These are phyloP conservation scores for Petasospora rhodanensis DNA, from an alignment of 1,139 yeast species.

Conservation along the genomic window DNA sequence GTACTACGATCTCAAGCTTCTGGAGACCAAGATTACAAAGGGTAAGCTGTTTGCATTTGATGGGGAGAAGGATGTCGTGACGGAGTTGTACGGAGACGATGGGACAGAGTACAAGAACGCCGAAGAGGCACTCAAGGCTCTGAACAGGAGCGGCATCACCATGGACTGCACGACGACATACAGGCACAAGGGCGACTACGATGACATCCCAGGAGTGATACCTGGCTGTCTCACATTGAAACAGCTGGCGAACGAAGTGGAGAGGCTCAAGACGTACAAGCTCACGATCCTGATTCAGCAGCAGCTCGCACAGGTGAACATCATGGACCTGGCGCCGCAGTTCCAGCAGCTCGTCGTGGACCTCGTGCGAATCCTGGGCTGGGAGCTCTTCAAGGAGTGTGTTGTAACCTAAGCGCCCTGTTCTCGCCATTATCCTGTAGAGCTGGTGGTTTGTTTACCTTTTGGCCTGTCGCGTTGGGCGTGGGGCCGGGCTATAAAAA, in stretches of 20 bases:
- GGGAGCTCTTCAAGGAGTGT: conserved; percentile 7
- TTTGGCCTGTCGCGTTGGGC: no score
- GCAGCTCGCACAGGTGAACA: background rate
- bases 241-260: background rate
- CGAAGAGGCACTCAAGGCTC: background rate
- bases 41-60: conserved; percentile 5
- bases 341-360: conserved; percentile 7
- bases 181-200: conserved; percentile 1
- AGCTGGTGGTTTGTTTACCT: no score
- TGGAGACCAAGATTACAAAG: conserved; percentile 3
- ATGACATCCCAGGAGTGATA: conserved; percentile 8
- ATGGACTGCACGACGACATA: background rate
- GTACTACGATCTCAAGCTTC: conserved; percentile 3
- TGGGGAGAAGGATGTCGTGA: conserved; percentile 2
- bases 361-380: conserved; percentile 8
- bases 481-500: no score
- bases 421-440: no score
- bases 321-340: conserved; percentile 1
- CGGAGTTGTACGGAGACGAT: conserved; percentile 5
- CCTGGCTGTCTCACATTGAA: conserved; percentile 7
- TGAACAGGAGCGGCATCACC: background rate
- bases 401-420: no score
- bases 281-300: background rate
- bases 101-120: conserved; percentile 3
- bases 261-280: background rate